Percentiles rank a stretch among this genome's conserved stretches.
phyloP scores from a whole-genome alignment of 805 yeast genomes.

The Saccharomycopsis vini region DNA sequence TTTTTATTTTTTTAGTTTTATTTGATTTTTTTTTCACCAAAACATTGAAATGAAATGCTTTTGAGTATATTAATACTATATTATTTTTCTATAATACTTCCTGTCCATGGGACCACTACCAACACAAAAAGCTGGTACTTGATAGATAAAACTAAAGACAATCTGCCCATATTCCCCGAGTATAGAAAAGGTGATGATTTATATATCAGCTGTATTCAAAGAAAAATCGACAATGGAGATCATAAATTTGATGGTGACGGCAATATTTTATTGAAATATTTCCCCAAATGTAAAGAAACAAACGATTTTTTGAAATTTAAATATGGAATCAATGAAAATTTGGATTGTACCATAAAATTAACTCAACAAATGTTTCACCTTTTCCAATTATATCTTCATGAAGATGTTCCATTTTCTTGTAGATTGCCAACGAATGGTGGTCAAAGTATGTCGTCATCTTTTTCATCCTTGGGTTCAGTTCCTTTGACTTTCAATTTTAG shows the following conservation, averaged over 20 bases:
- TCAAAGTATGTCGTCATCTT: too few species aligned
- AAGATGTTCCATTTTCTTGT: constrained; percentile 70
- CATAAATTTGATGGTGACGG: constrained; percentile 57
- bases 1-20: too few species aligned
- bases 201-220: constrained; percentile 48
- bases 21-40: too few species aligned
- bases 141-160: constrained; percentile 4
- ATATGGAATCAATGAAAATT: constrained; percentile 40
- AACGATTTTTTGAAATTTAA: constrained; percentile 47
- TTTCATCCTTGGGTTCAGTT: too few species aligned
- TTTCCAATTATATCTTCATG: constrained; percentile 68
- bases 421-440: constrained; percentile 39
- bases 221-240: constrained; percentile 70
- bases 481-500: constrained; percentile 58
- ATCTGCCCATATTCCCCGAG: constrained; percentile 3
- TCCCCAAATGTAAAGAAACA: constrained; percentile 60
- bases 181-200: constrained; percentile 28
- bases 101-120: too few species aligned
- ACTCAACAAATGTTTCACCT: constrained; percentile 61
- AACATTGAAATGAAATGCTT: too few species aligned
- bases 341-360: constrained; percentile 53
- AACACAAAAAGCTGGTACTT: constrained; percentile 9
- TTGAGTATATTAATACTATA: too few species aligned
- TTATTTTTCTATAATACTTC: too few species aligned
- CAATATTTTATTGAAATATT: constrained; percentile 45